Evolutionary conservation across 176 grass and related monocot species (phyloP), one percentile per base, ranked within the genome.

Genomic region (Triticum aestivum): DNA sequence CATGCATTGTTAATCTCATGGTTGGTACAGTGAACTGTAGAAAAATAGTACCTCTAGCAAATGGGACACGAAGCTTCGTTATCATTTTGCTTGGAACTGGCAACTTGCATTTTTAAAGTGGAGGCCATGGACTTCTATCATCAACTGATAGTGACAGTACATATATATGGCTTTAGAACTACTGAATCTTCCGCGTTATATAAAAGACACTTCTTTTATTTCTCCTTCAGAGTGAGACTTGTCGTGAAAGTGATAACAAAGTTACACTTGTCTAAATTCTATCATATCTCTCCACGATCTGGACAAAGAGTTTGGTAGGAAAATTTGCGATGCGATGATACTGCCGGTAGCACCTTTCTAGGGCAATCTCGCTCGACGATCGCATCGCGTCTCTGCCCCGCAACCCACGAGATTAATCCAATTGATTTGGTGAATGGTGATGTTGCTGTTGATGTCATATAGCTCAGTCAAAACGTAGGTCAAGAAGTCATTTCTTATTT

Each of bases 1-100:
- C 69, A 35, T 54, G 51, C 51, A 54, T 76, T 75, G 18, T 76
- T 75, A 62, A 49, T 69, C 17, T 24, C 15, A 63, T 32, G 38
- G 71, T 89, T 86, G 83, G 83, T 89, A 69, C 44, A 86, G 9
- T 69, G 49, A 47, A 82, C 69, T 37, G n/a, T 5, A 47, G 12
- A 58, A 74, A 59, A 80, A 65, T 33, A 11, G 17, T 21, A 54
- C 41, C 56, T 32, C 10, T 17, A 17, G 44, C 33, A 52, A 83
- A 70, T 38, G 30, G 14, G 4, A 7, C 56, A 42, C 42, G 24
- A 79, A 79, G 20, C 17, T 10, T 34, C 62, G 29, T 26, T 51
- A 38, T 61, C 83, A 44, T 44, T 89, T 67, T 69, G 26, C 29
- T 77, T 77, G 47, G 83, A 85, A 81, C 9, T 35, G 77, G 88